phyloP scores from a whole-genome alignment of 306 rosid genomes.

The Lathyrus aphaca region DNA sequence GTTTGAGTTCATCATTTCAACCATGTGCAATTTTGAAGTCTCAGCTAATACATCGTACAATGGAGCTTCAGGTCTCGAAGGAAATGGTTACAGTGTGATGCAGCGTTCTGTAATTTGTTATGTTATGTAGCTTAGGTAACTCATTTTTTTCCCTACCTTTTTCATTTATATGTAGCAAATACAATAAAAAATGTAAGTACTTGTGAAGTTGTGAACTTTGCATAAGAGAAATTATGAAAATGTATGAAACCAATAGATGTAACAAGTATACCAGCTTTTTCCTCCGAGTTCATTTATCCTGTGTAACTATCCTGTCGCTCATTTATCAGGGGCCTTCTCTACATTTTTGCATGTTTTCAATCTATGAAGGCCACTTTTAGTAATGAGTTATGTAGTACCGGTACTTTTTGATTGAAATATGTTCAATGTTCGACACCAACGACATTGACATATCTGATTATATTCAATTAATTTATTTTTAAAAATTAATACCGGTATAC shows the following conservation, averaged over 20 bases:
- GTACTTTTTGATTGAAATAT: background rate
- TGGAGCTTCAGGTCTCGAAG: slow-evolving; percentile 38
- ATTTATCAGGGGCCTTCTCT: slow-evolving; percentile 1
- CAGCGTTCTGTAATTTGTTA: slow-evolving; percentile 43
- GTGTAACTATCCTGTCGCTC: background rate
- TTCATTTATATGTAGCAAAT: slow-evolving; percentile 32
- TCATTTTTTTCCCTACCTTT: slow-evolving; percentile 48
- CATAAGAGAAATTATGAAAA: slow-evolving; percentile 23
- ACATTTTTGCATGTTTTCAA: slow-evolving; percentile 11
- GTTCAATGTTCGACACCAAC: background rate
- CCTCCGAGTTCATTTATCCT: background rate
- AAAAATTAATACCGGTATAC: too few species aligned
- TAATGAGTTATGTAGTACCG: background rate
- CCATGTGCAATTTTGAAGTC: slow-evolving; percentile 39
- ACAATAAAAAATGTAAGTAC: slow-evolving; percentile 29
- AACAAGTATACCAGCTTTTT: slow-evolving; percentile 37
- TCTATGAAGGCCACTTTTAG: background rate
- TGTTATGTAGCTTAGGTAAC: slow-evolving; percentile 49
- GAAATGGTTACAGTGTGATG: slow-evolving; percentile 33
- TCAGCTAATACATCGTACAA: slow-evolving; percentile 34
- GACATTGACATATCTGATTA: background rate
- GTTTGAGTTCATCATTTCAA: slow-evolving; percentile 39
- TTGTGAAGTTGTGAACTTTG: slow-evolving; percentile 29
- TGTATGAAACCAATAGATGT: slow-evolving; percentile 42
- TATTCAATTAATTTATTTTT: too few species aligned